Evolutionary conservation across 106 monocot genomes (phyloP).

Genomic region (Phalaenopsis aphrodite): DNA sequence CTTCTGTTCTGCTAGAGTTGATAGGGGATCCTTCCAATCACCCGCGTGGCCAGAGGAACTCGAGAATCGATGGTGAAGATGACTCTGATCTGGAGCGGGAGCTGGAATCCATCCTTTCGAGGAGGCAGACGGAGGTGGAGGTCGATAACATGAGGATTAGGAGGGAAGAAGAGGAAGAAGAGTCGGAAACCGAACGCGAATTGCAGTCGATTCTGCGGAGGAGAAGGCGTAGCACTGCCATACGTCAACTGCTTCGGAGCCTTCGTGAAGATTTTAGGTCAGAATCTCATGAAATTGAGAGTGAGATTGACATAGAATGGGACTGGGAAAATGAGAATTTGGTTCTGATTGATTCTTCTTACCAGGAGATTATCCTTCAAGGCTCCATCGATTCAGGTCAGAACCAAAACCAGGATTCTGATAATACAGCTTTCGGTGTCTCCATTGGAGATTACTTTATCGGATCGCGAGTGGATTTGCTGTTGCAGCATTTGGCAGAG

Average conservation of each 20-base stretch:
- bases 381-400: slow-evolving; percentile 8
- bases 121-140: not conserved
- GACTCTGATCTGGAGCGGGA: slow-evolving; percentile 3
- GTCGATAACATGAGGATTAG: not conserved
- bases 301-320: slow-evolving; percentile 4
- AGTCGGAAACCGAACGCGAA: not conserved
- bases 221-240: slow-evolving; percentile 17
- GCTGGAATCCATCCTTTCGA: not conserved
- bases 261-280: slow-evolving; percentile 9
- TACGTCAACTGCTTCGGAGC: slow-evolving; percentile 22
- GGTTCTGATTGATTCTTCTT: slow-evolving; percentile 11
- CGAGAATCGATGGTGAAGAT: not conserved
- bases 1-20: slow-evolving; percentile 32
- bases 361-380: slow-evolving; percentile 1
- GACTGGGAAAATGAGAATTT: not conserved
- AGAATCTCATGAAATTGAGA: not conserved
- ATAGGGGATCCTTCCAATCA: slow-evolving; percentile 18
- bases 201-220: not conserved
- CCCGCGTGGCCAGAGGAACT: not conserved
- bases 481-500: slow-evolving; percentile 37
- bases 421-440: not conserved
- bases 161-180: not conserved
- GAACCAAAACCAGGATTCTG: not conserved
- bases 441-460: slow-evolving; percentile 26
- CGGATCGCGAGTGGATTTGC: slow-evolving; percentile 29